Base-by-base conservation (phyloP, 2,329 filamentous ascomycete genomes). In the Pestalotiopsis sp. region DNA sequence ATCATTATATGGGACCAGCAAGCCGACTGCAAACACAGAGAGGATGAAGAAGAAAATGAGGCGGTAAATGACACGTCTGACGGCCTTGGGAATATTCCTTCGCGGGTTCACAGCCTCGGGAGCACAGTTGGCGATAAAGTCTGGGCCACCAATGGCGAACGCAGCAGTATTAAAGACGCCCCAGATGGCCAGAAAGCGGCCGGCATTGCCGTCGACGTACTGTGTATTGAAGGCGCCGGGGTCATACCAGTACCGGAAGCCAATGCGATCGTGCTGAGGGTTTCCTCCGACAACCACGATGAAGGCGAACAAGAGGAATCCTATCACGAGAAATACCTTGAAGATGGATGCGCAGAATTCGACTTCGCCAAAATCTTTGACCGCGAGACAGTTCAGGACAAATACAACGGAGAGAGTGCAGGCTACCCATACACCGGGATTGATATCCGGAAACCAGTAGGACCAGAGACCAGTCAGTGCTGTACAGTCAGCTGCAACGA, bases 21-120 rank as follows among this genome's bases (percentile, higher is more conserved):
- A 90, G 20, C 90, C 90, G 27, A 92, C 87, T 36, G 85, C 86
- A 1, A 94, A 82, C 2, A 90, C 89, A 4, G 91, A 91, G 2
- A 92, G 84, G 27, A 93, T 85, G 79, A 93, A 93, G 80, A 94
- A 93, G 17, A 89, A 80, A 2, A 88, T 90, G 64, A 94, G 85
- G 59, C 92, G 89, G 77, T 90, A 92, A 80, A 93, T 93, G 6
- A 93, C 90, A 0, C 89, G 90, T 74, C 92, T 93, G 81, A 89
- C 93, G 1, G 92, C 92, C 61, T 85, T 85, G 39, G 91, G 91
- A 79, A 94, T 86, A 62, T 88, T 87, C 12, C 80, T 81, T 4
- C 90, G 86, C 0, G 91, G 91, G 70, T 90, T 88, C 73, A 91
- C 83, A 2, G 90, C 86, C 78, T 93, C 91, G 61, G 91, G 92